Evolutionary conservation across 495 filamentous ascomycete genomes (phyloP), one percentile per base, ranked within the genome.

Genomic region (Aspergillus hancockii): DNA sequence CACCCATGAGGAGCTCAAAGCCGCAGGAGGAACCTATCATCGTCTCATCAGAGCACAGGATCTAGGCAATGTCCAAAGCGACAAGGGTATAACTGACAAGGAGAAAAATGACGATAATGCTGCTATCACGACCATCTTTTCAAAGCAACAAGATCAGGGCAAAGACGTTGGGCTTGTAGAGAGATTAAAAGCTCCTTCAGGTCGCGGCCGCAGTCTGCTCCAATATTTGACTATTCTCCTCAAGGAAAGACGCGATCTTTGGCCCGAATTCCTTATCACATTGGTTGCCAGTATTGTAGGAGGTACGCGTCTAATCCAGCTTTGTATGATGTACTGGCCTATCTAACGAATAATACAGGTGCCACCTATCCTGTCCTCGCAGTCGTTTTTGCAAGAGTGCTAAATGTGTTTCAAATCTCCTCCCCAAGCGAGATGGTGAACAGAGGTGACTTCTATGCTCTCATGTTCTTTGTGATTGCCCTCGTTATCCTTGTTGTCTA

Each of bases 381-480:
- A 12, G 28, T 56, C 28, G 8, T 56, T 5, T 46, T 56, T 40
- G 38, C 38, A 1, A 30, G 28, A 34, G 16, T 46, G 2, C 25
- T 56, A 6, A 7, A 56, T 31, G 38, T 47, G 13, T 56, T 56
- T 18, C 43, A 47, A 47, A 23, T 47, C 6, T 3, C 18, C 19
- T 47, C 43, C 43, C 7, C 43, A 8, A 47, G 21, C 19, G 16
- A 23, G 19, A 47, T 47, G 43, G 12, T 47, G 9, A 21, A 52
- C 14, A 45, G 51, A 18, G 32, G 52, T 8, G 36, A 78, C 25
- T 75, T 83, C 58, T 84, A 77, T 55, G 77, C 76, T 18, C 66
- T 83, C 0, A 75, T 84, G 61, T 85, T 85, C 64, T 83, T 85
- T 47, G 64, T 80, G 8, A 69, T 86, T 6, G 74, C 80, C 16